Evolutionary conservation across 768 basidiomycete genomes (phyloP), one percentile per base, ranked within the genome.

Genomic region (Boletus rubroflammeus): DNA sequence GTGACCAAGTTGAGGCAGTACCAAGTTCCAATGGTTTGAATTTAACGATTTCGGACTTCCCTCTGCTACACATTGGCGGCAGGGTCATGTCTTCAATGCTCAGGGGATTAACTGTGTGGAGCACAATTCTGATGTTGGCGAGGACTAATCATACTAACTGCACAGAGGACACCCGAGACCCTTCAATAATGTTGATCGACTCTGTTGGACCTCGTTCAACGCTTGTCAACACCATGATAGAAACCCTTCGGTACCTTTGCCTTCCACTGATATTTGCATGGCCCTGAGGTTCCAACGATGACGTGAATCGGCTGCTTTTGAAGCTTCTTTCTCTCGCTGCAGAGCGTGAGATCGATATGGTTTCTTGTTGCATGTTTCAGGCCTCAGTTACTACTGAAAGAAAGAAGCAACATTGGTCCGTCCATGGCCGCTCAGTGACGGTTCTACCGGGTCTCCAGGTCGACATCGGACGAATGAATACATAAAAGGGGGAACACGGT

Each of bases 401-500:
- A 13, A 13, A 7, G 21, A 13, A 26, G 25, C 8, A 38, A 5
- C 8, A 17, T 9, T 5, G 10, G 9, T 5, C 25, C 9, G 41
- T 26, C 15, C 15, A 26, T 23, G 17, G 15, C 23, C 17, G 15
- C 42, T 25, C n/a, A n/a, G n/a, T 14, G 10, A 17, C 6, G 11
- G 19, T 38, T 44, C 36, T 26, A 44, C 41, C 32, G 38, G 28
- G 36, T 32, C 49, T 7, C 40, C 6, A 19, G 15, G 34, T 10
- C 1, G 8, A 3, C 1, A 29, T 41, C 28, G 25, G 26, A 11
- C n/a, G 38, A 40, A 31, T 3, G 40, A 23, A 43, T 19, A 8
- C 9, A 59, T 58, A 62, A 59, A 45, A 45, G 13, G 28, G 13
- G 19, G 31, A 11, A 29, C 11, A 42, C 25, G 2, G 17, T 41